Percentiles rank a stretch among this genome's conserved stretches.
Conservation (phyloP, 331 rosid genomes). For the Prunus yedoensis region DNA sequence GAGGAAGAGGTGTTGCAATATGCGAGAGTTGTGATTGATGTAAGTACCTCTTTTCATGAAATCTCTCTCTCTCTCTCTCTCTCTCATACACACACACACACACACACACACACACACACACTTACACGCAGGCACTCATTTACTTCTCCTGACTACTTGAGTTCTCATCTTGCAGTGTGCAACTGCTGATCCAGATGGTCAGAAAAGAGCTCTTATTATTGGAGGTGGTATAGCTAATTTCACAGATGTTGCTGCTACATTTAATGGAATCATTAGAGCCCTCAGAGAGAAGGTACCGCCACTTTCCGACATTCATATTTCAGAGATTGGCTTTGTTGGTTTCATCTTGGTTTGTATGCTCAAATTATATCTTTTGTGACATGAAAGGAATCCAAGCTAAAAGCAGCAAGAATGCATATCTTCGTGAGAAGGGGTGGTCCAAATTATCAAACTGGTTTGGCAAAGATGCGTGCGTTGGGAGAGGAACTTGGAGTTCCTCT, state of each 20-base stretch:
- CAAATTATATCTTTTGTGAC: neutral
- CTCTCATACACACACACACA: neutral
- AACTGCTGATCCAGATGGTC: constrained; percentile 75
- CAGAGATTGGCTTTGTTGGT: neutral
- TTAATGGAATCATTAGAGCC: constrained; percentile 75
- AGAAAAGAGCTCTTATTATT: constrained; percentile 80
- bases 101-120: neutral
- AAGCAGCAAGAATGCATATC: constrained; percentile 76
- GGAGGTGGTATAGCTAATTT: constrained; percentile 95
- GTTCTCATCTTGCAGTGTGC: constrained; percentile 65
- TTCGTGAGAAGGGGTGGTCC: constrained; percentile 92
- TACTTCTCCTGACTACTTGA: neutral
- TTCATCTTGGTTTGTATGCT: neutral
- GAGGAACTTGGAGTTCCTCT: constrained; percentile 78
- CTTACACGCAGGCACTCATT: neutral
- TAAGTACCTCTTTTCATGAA: constrained; percentile 27
- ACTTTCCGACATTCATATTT: neutral
- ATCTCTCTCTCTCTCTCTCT: neutral
- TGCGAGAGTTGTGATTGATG: constrained; percentile 85
- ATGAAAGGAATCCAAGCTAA: constrained; percentile 79
- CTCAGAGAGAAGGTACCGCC: constrained; percentile 63
- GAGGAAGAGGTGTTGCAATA: constrained; percentile 94
- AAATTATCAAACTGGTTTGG: constrained; percentile 76
- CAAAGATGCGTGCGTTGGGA: constrained; percentile 72
- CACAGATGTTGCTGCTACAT: constrained; percentile 89